Percentiles rank a stretch among this genome's conserved stretches.
Conservation (phyloP, 2,329 filamentous ascomycete species). For the Cercospora nicotianae region DNA sequence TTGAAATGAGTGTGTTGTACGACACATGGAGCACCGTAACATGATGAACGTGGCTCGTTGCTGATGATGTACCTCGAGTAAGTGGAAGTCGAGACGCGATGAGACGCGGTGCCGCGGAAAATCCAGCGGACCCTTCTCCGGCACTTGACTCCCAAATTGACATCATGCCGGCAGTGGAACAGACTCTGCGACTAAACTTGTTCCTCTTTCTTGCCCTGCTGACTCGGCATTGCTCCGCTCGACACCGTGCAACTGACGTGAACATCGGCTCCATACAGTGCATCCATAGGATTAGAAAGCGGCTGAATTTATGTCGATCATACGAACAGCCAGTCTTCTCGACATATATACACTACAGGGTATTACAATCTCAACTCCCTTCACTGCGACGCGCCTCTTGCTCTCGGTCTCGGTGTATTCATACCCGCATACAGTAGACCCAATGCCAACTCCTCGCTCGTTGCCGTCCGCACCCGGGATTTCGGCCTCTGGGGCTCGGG, state of each 20-base stretch:
- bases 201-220: background rate
- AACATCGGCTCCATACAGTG: background rate
- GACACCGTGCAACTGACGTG: background rate
- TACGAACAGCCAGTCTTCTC: background rate
- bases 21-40: background rate
- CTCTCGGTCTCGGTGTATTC: background rate
- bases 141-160: background rate
- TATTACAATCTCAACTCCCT: background rate
- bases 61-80: background rate
- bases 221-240: background rate
- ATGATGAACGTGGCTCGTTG: background rate
- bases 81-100: background rate
- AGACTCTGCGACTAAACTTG: background rate
- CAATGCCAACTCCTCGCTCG: slow-evolving; percentile 6
- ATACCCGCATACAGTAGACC: background rate
- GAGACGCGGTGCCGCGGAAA: background rate
- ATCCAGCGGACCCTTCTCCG: background rate
- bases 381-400: background rate
- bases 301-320: background rate
- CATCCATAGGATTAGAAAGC: background rate
- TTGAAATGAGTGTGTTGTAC: background rate
- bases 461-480: background rate
- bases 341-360: background rate
- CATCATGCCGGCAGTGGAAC: slow-evolving; percentile 4
- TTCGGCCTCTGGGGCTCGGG: background rate